Base-by-base conservation (phyloP, 164 flowering plant genomes). In the Stephania yunnanensis region DNA sequence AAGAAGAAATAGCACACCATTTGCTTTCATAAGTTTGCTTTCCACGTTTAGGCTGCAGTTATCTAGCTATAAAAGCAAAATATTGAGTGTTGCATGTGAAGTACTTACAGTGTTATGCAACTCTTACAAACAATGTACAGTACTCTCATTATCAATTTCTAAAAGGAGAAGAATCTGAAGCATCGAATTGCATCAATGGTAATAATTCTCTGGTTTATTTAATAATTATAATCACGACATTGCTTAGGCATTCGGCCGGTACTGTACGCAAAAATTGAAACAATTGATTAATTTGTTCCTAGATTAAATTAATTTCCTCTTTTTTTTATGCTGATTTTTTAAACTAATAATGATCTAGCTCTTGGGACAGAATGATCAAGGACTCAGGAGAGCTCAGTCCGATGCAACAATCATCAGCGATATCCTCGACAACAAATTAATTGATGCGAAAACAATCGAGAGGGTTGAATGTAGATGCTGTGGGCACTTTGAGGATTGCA, bases 401-500 rank as follows among this genome's bases (percentile, higher is more conserved):
- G 53, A 9, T 1, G 90, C 86, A 20, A 80, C 86, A 0, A 36
- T n/a, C 0, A 82, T 82, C 31, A 74, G 81, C 9, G 45, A 74
- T 4, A 80, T 76, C 22, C 61, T 63, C 20, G 61, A 36, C 22
- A 52, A 75, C 3, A 75, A 77, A 6, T 17, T 58, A 46, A 45
- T 19, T 0, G 48, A 66, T 44, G 36, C 42, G 9, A 82, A 82
- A 22, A 81, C 74, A 78, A 78, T 81, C 0, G 71, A 78, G 75
- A 78, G 77, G 71, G 88, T 75, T 2, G 76, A 82, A 71, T 89
- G 94, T 52, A 87, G 82, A 31, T 89, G 92, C 46, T 90, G 92
- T 36, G 94, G 91, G 20, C 78, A 87, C 1, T 64, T 36, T 22
- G 94, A 90, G 76, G 91, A 89, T 1, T 90, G 87, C 84, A 90